A percentile compares a stretch with the other conserved stretches of the same genome.
Conservation (phyloP, 2,329 filamentous ascomycete species). For the Scytalidium sp. region DNA sequence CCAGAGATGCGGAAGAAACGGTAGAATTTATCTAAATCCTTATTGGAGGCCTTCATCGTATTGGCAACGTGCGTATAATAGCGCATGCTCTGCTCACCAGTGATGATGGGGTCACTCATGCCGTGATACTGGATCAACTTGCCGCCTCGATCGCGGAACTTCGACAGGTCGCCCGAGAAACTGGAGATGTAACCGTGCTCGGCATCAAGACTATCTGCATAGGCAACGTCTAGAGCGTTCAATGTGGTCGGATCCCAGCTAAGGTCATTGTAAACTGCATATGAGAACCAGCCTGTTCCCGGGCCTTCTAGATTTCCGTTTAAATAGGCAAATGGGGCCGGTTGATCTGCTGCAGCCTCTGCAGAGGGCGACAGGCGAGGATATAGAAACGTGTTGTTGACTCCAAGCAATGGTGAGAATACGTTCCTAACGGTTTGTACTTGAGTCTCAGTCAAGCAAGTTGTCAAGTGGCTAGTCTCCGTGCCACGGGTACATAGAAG, state of each 20-base stretch:
- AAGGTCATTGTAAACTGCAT: slow-evolving; percentile 41
- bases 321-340: neutral
- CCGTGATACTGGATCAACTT: slow-evolving; percentile 15
- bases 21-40: slow-evolving; percentile 40
- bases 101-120: slow-evolving; percentile 26
- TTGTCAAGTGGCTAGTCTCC: neutral
- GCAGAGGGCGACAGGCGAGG: slow-evolving; percentile 1
- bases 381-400: slow-evolving; percentile 13
- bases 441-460: slow-evolving; percentile 14
- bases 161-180: slow-evolving; percentile 11
- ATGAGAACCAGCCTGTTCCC: slow-evolving; percentile 42
- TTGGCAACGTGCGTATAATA: slow-evolving; percentile 36
- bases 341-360: neutral
- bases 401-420: slow-evolving; percentile 11
- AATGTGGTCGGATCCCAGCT: slow-evolving; percentile 23
- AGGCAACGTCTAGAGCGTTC: neutral
- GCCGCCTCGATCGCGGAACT: slow-evolving; percentile 7
- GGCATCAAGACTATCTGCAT: neutral
- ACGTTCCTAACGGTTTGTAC: slow-evolving; percentile 16
- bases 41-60: slow-evolving; percentile 34
- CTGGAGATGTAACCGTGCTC: too few species aligned
- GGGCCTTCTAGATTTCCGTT: neutral
- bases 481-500: slow-evolving; percentile 3
- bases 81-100: slow-evolving; percentile 40
- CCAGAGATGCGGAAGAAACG: slow-evolving; percentile 49